These are phyloP conservation scores for Ceratobasidium sp. DNA, from an alignment of 1,284 basidiomycete genomes.

Conservation along the genomic window DNA sequence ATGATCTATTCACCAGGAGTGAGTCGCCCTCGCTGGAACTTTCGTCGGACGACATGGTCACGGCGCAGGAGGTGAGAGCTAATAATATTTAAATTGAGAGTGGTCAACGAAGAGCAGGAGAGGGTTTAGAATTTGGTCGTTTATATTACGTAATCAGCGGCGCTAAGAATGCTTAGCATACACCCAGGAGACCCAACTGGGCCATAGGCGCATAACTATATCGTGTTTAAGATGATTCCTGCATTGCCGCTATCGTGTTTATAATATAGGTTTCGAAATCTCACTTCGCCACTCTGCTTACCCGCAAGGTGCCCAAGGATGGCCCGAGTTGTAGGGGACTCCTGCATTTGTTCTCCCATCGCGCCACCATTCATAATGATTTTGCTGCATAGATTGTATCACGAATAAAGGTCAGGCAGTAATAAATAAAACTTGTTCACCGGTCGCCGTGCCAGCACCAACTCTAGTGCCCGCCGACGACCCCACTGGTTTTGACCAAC, in stretches of 20 bases:
- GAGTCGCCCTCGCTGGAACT: neutral
- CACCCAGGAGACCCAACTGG: no score
- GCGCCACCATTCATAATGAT: slow-evolving; percentile 26
- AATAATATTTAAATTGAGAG: neutral
- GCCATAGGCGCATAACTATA: no score
- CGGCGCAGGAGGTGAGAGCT: neutral
- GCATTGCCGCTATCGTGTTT: neutral
- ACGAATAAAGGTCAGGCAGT: slow-evolving; percentile 26
- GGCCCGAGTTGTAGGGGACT: neutral
- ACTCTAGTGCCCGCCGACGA: slow-evolving; percentile 32
- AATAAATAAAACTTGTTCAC: no score
- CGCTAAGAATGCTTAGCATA: no score
- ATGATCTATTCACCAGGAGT: neutral
- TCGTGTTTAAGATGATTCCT: no score
- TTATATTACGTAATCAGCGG: slow-evolving; percentile 15
- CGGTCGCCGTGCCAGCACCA: no score
- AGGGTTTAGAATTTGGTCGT: neutral
- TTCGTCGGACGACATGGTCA: slow-evolving; percentile 38
- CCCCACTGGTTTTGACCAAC: slow-evolving; percentile 51
- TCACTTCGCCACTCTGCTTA: no score
- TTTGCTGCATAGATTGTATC: slow-evolving; percentile 23
- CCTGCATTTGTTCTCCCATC: slow-evolving; percentile 3
- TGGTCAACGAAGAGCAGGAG: slow-evolving; percentile 2
- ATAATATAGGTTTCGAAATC: neutral
- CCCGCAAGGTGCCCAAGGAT: slow-evolving; percentile 67